A percentile compares a stretch with the other conserved stretches of the same genome.
Conservation (phyloP, 345 rosid genomes). For the Rhodamnia argentea region DNA sequence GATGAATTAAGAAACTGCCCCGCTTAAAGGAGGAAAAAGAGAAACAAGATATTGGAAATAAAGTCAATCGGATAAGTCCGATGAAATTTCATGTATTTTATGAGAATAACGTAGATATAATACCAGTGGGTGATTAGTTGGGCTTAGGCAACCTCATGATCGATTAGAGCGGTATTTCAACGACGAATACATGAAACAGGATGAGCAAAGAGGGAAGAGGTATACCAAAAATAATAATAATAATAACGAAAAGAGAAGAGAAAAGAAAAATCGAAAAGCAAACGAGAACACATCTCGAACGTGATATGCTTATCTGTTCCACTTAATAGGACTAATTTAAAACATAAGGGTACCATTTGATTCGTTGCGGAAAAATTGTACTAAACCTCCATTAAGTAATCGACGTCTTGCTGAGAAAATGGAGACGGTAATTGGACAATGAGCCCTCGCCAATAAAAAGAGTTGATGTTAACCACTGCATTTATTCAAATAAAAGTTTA, state of each 20-base stretch:
- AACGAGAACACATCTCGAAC: neutral
- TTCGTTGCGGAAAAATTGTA: neutral
- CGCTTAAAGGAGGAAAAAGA: neutral
- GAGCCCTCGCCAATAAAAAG: neutral
- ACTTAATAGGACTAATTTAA: neutral
- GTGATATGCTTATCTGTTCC: neutral
- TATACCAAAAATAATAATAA: neutral
- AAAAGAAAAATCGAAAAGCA: neutral
- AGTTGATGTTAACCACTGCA: neutral
- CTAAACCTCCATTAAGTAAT: neutral
- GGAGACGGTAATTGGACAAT: neutral
- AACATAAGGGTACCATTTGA: neutral
- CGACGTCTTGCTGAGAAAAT: neutral
- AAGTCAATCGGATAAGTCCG: neutral
- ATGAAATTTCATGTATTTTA: neutral
- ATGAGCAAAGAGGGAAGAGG: neutral
- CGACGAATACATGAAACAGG: neutral
- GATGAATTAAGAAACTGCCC: neutral
- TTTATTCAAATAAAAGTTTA: neutral
- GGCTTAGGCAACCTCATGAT: neutral
- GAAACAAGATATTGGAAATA: neutral
- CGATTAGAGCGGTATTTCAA: neutral
- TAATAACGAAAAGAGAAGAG: neutral
- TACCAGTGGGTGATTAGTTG: neutral
- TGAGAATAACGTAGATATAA: neutral